Base-by-base conservation (phyloP, 352 stramenopile genomes). In the Globisporangium polare region DNA sequence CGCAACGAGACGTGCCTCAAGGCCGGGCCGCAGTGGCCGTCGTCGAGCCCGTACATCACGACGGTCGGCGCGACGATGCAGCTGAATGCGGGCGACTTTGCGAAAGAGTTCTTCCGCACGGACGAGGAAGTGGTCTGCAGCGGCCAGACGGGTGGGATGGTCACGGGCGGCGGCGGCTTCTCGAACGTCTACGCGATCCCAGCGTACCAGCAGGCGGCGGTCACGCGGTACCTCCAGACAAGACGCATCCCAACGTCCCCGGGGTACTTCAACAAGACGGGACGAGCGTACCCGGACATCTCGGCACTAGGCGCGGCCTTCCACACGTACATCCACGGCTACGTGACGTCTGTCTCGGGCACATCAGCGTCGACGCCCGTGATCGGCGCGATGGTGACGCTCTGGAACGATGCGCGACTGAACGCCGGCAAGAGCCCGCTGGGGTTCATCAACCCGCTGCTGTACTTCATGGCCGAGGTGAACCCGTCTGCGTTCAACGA, bases 241-340 rank as follows among this genome's bases (percentile, higher is more conserved):
- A 63, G 70, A 26, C 71, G 78, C 20, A 75, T 86, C n/a, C 86
- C 83, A 0, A 75, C 55, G 0, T 58, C 63, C 0, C 42, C 61
- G 26, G 77, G 66, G 0, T 94, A 89, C 66, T 97, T 96, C 63
- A 96, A 96, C 50, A 63, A 65, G 17, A 84, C 72, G 45, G 92
- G 92, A 4, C 79, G 92, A 37, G 92, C 81, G 2, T 98, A 96
- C 56, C 92, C 92, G 5, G 92, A 98, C 65, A 77, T 98, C 12
- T 71, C 90, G 0, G 83, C 89, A 6, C 62, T 96, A 1, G 92
- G 89, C 7, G 69, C 77, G 8, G 55, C 69, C 15, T 97, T 89
- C 66, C 63, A 75, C 26, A 85, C 94, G 22, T 75, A 79, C 31
- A 77, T 94, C 47, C 71, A 88, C 50, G 78, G 71, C 0, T 62